Conservation (phyloP, 768 basidiomycete species). For the Daedaleopsis nitida region DNA sequence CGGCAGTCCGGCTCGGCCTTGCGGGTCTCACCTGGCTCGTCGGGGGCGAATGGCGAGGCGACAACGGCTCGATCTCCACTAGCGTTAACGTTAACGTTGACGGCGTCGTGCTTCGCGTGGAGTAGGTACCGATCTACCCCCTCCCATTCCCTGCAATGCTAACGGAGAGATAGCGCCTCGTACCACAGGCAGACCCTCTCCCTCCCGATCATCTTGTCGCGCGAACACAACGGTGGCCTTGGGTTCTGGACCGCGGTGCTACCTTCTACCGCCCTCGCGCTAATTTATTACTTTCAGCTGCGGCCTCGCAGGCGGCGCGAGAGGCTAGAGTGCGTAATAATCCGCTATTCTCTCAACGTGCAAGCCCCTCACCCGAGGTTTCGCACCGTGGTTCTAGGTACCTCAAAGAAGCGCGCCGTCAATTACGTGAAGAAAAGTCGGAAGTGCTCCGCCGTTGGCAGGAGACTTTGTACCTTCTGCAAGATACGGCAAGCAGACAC, state of each 20-base stretch:
- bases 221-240: conserved; percentile 46
- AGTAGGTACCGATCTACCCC: conserved; percentile 44
- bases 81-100: conserved; percentile 44
- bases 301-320: conserved; percentile 55
- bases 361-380: conserved; percentile 10
- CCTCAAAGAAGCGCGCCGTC: conserved; percentile 64
- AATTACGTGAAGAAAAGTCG: conserved; percentile 63
- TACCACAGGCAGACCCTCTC: conserved; percentile 60
- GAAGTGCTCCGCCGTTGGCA: conserved; percentile 64
- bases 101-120: conserved; percentile 55
- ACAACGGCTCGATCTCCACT: conserved; percentile 45
- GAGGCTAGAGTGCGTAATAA: conserved; percentile 50
- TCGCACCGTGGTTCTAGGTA: conserved; percentile 45
- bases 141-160: background rate
- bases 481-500: conserved; percentile 66
- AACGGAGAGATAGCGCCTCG: conserved; percentile 40
- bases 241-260: conserved; percentile 54
- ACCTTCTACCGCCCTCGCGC: conserved; percentile 52
- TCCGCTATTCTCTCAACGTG: conserved; percentile 1
- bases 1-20: conserved; percentile 51
- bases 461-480: conserved; percentile 62
- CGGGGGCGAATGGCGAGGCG: conserved; percentile 52
- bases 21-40: conserved; percentile 45
- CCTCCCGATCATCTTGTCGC: conserved; percentile 59
- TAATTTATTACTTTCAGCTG: conserved; percentile 60